These are phyloP conservation scores for Kalmusia sp. DNA, from an alignment of 2,329 filamentous ascomycete species.

Conservation along the genomic window DNA sequence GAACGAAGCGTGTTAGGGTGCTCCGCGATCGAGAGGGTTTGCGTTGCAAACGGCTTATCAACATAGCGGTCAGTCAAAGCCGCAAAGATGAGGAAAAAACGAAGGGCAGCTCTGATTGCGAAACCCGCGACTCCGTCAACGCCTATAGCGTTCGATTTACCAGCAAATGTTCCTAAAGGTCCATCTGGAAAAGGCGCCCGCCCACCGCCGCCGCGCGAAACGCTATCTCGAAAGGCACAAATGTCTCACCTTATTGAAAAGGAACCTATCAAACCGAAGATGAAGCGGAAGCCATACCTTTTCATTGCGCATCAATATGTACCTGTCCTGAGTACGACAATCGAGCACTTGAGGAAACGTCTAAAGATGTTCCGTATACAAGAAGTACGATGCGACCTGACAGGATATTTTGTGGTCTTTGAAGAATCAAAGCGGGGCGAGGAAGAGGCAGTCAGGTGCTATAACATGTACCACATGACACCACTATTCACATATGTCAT, in stretches of 20 bases:
- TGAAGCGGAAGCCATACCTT: slow-evolving; percentile 84
- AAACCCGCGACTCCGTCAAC: slow-evolving; percentile 29
- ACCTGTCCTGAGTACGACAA: slow-evolving; percentile 82
- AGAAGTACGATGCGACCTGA: slow-evolving; percentile 81
- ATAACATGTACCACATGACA: slow-evolving; percentile 77
- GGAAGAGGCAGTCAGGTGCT: slow-evolving; percentile 82
- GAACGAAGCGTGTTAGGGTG: slow-evolving; percentile 77
- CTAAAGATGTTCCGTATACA: slow-evolving; percentile 83
- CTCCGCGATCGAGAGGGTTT: slow-evolving; percentile 89
- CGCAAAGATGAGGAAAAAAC: slow-evolving; percentile 65
- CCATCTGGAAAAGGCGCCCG: slow-evolving; percentile 66
- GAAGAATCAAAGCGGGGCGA: slow-evolving; percentile 78
- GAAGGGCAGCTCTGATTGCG: slow-evolving; percentile 43
- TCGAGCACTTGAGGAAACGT: slow-evolving; percentile 88
- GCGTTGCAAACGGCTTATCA: slow-evolving; percentile 79
- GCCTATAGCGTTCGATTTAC: slow-evolving; percentile 61
- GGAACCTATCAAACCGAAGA: slow-evolving; percentile 69
- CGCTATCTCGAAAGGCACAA: slow-evolving; percentile 53
- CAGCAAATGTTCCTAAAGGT: slow-evolving; percentile 86
- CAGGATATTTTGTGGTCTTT: slow-evolving; percentile 93
- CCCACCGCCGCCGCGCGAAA: slow-evolving; percentile 43
- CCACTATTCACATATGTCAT: slow-evolving; percentile 92
- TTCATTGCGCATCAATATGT: slow-evolving; percentile 89
- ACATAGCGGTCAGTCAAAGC: slow-evolving; percentile 74
- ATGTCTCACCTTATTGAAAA: slow-evolving; percentile 65